phyloP scores from a whole-genome alignment of 2,329 filamentous ascomycete genomes.

The Pseudogymnoascus sp. region DNA sequence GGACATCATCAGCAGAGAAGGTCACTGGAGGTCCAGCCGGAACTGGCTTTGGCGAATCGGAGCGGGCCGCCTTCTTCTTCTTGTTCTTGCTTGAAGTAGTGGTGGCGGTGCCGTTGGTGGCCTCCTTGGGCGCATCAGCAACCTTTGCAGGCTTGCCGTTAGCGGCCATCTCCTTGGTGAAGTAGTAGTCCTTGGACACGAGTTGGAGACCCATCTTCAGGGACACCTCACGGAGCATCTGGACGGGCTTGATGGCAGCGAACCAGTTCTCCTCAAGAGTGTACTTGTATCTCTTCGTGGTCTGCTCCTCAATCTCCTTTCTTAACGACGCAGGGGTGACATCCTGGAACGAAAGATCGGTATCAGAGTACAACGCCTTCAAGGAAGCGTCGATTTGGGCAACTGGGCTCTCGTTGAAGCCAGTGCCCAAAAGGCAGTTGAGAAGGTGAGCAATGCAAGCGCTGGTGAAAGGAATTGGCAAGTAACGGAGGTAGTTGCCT shows the following conservation, averaged over 20 bases:
- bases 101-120: conserved; percentile 23
- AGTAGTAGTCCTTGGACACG: conserved; percentile 67
- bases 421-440: conserved; percentile 80
- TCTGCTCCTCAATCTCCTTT: conserved; percentile 62
- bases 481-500: conserved; percentile 66
- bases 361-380: conserved; percentile 69
- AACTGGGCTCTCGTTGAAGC: conserved; percentile 66
- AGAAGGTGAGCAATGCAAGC: conserved; percentile 77
- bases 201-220: conserved; percentile 88
- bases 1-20: conserved; percentile 75
- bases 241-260: conserved; percentile 60
- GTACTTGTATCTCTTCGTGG: conserved; percentile 68
- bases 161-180: conserved; percentile 37
- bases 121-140: conserved; percentile 37
- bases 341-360: conserved; percentile 71
- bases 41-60: conserved; percentile 37
- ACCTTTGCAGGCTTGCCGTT: conserved; percentile 26
- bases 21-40: conserved; percentile 43
- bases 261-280: conserved; percentile 62
- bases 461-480: conserved; percentile 73
- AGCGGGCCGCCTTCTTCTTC: conserved; percentile 52
- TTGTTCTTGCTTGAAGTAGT: conserved; percentile 39
- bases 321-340: conserved; percentile 67
- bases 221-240: conserved; percentile 80
- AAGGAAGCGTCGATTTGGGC: conserved; percentile 70